A percentile compares a stretch with the other conserved stretches of the same genome.
These are phyloP conservation scores for Amauroascus niger DNA, from an alignment of 2,329 filamentous ascomycete species.

Conservation along the genomic window DNA sequence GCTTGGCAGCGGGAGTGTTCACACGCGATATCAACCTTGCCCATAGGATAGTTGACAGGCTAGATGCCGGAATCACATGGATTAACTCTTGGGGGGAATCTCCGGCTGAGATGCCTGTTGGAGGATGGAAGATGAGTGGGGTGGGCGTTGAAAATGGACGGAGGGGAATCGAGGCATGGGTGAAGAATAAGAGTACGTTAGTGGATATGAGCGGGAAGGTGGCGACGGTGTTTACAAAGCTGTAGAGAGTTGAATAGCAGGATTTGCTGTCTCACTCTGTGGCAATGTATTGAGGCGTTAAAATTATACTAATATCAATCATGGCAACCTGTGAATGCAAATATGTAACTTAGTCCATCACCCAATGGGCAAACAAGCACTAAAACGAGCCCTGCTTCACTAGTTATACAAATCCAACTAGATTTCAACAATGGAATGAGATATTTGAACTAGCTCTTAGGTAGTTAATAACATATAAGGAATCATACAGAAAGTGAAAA, in stretches of 20 bases:
- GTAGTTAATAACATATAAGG: no score
- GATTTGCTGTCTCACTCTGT: neutral
- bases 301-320: neutral
- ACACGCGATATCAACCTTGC: conserved; percentile 64
- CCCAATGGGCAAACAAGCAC: no score
- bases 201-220: conserved; percentile 68
- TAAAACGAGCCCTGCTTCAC: no score
- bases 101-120: conserved; percentile 84
- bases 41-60: conserved; percentile 58
- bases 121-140: conserved; percentile 85
- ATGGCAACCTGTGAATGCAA: no score
- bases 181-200: conserved; percentile 77
- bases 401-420: no score
- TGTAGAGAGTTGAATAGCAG: conserved; percentile 34
- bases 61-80: conserved; percentile 84
- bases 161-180: conserved; percentile 69
- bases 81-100: conserved; percentile 90
- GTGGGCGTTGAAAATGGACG: conserved; percentile 79
- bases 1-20: conserved; percentile 76
- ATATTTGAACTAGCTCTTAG: no score
- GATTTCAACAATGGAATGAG: no score
- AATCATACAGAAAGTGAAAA: no score
- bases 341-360: no score
- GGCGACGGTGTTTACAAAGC: conserved; percentile 63
- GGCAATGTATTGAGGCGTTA: neutral